A percentile compares a stretch with the other conserved stretches of the same genome.
Conservation (phyloP, 345 rosid genomes). For the Populus tremula region DNA sequence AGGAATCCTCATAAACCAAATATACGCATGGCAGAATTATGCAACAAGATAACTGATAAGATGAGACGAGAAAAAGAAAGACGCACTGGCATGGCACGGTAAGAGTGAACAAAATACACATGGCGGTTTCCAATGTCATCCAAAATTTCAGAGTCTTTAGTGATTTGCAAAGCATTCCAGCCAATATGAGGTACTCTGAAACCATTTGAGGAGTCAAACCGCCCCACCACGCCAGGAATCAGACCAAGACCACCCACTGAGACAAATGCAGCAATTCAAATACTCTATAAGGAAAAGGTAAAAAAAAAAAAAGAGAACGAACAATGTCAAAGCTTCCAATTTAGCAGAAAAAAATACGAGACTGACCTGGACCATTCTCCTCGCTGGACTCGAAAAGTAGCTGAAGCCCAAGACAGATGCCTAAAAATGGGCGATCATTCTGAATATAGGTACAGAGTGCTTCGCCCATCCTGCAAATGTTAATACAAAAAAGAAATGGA, state of each 20-base stretch:
- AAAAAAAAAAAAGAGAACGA: background rate
- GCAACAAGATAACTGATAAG: conserved; percentile 4
- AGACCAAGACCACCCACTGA: conserved; percentile 89
- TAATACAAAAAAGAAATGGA: background rate
- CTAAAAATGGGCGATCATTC: conserved; percentile 88
- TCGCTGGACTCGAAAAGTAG: conserved; percentile 84
- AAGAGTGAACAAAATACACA: conserved; percentile 96
- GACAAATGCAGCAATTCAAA: conserved; percentile 16
- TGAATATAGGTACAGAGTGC: conserved; percentile 72
- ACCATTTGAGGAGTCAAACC: conserved; percentile 76
- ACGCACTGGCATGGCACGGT: conserved; percentile 80
- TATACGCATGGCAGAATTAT: background rate
- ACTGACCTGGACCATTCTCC: conserved; percentile 85
- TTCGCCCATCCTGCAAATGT: conserved; percentile 72
- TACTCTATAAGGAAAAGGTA: background rate
- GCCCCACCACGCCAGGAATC: conserved; percentile 88
- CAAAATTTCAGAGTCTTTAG: conserved; percentile 66
- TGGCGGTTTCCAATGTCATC: conserved; percentile 79
- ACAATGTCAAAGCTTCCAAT: background rate
- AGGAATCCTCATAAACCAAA: conserved; percentile 9
- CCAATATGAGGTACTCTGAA: conserved; percentile 90
- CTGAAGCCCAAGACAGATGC: conserved; percentile 96
- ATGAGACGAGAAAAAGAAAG: conserved; percentile 3
- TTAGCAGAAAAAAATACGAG: background rate
- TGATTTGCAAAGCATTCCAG: conserved; percentile 90